These are phyloP conservation scores for Epichloe gansuensis DNA, from an alignment of 2,329 filamentous ascomycete genomes.

Conservation along the genomic window DNA sequence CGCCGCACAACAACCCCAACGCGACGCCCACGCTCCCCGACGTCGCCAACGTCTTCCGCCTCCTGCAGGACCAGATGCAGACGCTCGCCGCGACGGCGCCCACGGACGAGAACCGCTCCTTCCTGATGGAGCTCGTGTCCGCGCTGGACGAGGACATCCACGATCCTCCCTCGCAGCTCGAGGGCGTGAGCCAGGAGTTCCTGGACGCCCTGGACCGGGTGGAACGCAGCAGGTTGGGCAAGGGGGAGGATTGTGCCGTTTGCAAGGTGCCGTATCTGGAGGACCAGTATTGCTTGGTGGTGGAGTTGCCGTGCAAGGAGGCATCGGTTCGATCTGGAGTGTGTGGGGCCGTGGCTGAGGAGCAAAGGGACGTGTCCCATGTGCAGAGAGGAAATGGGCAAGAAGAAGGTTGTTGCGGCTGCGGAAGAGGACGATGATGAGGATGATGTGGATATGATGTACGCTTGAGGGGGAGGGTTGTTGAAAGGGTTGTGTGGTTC, in stretches of 20 bases:
- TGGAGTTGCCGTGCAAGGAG: conserved; percentile 49
- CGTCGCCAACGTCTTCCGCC: conserved; percentile 42
- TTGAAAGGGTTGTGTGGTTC: not conserved
- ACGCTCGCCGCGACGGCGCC: conserved; percentile 38
- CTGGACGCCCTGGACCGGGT: conserved; percentile 49
- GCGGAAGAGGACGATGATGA: conserved; percentile 35
- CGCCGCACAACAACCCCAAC: conserved; percentile 40
- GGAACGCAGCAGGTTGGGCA: conserved; percentile 33
- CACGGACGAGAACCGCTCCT: conserved; percentile 32
- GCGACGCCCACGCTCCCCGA: conserved; percentile 49
- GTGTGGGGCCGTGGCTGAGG: conserved; percentile 52
- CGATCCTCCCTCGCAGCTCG: conserved; percentile 37
- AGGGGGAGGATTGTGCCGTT: conserved; percentile 47
- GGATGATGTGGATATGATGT: conserved; percentile 40
- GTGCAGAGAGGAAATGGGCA: conserved; percentile 47
- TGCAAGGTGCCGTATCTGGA: conserved; percentile 51
- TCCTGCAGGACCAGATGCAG: conserved; percentile 47
- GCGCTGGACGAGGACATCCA: conserved; percentile 38
- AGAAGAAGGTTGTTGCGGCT: conserved; percentile 35
- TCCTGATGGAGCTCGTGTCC: conserved; percentile 38
- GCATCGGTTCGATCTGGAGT: conserved; percentile 55
- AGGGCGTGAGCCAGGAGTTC: conserved; percentile 46
- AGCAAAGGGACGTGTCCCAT: conserved; percentile 53
- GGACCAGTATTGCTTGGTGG: conserved; percentile 50
- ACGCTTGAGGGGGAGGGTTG: conserved; percentile 15